Conservation (phyloP, 352 stramenopile genomes). For the Globisporangium nagaii region DNA sequence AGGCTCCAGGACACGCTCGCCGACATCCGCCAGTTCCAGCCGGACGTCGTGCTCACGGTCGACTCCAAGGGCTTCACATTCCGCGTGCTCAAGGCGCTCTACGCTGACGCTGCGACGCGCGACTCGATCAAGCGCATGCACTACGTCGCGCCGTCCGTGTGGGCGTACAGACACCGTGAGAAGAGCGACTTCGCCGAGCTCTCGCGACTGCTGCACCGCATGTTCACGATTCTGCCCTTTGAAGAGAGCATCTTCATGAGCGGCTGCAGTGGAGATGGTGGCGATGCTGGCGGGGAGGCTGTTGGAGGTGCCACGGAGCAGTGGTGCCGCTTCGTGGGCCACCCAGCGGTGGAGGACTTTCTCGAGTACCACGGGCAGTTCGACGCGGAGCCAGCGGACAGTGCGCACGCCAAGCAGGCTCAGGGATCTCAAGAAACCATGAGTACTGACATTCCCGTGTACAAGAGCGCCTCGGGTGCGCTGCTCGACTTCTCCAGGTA, state of each 20-base stretch:
- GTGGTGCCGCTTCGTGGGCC: constrained; percentile 62
- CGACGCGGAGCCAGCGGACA: constrained; percentile 8
- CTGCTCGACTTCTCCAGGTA: constrained; percentile 25
- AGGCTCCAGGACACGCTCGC: constrained; percentile 41
- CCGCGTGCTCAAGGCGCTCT: constrained; percentile 42
- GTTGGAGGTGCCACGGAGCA: neutral
- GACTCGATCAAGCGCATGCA: constrained; percentile 43
- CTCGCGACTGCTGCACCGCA: constrained; percentile 36
- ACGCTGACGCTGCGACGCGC: constrained; percentile 12
- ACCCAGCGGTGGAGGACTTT: constrained; percentile 68
- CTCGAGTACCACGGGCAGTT: constrained; percentile 40
- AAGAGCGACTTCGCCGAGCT: constrained; percentile 29
- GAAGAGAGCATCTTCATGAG: constrained; percentile 45
- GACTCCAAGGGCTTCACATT: constrained; percentile 80
- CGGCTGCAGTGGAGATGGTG: neutral
- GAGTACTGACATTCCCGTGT: too few species aligned
- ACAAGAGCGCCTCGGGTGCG: constrained; percentile 19
- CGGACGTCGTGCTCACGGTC: constrained; percentile 68
- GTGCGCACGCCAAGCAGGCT: too few species aligned
- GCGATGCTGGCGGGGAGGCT: neutral
- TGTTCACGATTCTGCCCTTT: constrained; percentile 73
- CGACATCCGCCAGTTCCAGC: constrained; percentile 43
- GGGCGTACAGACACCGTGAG: constrained; percentile 62
- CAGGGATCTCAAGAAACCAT: neutral
- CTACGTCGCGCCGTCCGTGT: constrained; percentile 75